Base-by-base conservation (phyloP, 83 land plant species). In the Diphasiastrum complanatum region DNA sequence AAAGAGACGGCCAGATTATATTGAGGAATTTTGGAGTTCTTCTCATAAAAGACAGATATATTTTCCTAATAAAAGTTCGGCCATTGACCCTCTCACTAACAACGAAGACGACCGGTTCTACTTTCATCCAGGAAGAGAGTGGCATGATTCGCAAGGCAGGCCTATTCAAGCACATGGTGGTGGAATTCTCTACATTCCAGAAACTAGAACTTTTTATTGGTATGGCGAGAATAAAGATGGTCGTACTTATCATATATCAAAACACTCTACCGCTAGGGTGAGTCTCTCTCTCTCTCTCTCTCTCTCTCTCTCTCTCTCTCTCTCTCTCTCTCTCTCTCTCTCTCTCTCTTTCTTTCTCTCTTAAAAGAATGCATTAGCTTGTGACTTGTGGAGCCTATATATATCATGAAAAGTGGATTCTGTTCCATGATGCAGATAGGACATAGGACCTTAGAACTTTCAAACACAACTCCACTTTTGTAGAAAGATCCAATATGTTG, bases 91-190 rank as follows among this genome's bases (percentile, higher is more conserved):
- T n/a, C 50, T 47, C 31, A 83, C 74, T 24, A 66, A 54, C 1
- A 20, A 47, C 30, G 80, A 68, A 24, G 80, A 74, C 48, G 82
- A 75, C 22, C 69, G 72, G 65, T 59, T 75, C 36, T 73, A 68
- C 59, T 86, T 71, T 37, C 64, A 75, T 68, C 99, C 99, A 6
- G 97, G 89, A 20, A 78, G 83, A 64, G 68, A 75, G 60, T 95
- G 99, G 99, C 63, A 78, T 47, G 99, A 95, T 51, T 81, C 91
- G 24, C 92, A 86, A 4, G 92, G 97, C 33, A 79, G 74, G 60
- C 81, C 96, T 31, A 95, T 95, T 65, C 99, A 95, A 77, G 96
- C 99, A 40, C 99, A 95, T 80, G 99, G 99, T 33, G 99, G 99
- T 40, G 96, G 99, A 16, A 72, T 95, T 53, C 35, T 95, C 23